Evolutionary conservation across 306 rosid genomes (phyloP).

Genomic region (Prunus dulcis): DNA sequence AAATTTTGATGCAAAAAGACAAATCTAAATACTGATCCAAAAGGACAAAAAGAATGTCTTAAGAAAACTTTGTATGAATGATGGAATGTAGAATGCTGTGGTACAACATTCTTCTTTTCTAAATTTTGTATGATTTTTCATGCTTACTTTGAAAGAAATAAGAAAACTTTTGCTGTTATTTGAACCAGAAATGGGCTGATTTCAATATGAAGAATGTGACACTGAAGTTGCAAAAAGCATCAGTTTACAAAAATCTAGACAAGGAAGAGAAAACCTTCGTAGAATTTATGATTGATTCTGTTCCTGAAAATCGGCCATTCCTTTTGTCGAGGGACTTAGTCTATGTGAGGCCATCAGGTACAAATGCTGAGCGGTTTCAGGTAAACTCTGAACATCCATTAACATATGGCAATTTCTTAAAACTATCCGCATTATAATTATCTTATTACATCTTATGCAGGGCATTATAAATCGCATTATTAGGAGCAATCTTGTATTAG

Average conservation of each 20-base stretch:
- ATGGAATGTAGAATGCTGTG: not conserved
- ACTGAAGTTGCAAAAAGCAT: not conserved
- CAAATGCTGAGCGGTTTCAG: not conserved
- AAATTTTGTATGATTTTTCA: not conserved
- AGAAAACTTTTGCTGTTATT: not conserved
- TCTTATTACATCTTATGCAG: constrained; percentile 5
- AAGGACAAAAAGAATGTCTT: no score
- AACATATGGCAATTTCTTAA: not conserved
- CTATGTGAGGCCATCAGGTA: constrained; percentile 16
- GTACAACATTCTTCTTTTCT: not conserved
- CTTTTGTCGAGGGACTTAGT: constrained; percentile 35
- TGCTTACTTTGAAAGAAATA: not conserved
- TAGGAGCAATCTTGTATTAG: constrained; percentile 2
- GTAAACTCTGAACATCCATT: constrained; percentile 1
- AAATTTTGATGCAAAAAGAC: no score
- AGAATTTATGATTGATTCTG: constrained; percentile 14
- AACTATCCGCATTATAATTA: not conserved
- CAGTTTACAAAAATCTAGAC: not conserved
- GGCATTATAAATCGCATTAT: constrained; percentile 16
- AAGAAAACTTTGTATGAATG: not conserved
- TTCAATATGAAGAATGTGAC: not conserved
- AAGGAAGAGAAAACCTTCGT: constrained; percentile 23
- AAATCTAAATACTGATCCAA: no score
- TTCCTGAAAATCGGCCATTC: constrained; percentile 16
- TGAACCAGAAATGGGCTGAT: constrained; percentile 17